Base-by-base conservation (phyloP, 768 basidiomycete species). In the Udeniomyces megalosporus region DNA sequence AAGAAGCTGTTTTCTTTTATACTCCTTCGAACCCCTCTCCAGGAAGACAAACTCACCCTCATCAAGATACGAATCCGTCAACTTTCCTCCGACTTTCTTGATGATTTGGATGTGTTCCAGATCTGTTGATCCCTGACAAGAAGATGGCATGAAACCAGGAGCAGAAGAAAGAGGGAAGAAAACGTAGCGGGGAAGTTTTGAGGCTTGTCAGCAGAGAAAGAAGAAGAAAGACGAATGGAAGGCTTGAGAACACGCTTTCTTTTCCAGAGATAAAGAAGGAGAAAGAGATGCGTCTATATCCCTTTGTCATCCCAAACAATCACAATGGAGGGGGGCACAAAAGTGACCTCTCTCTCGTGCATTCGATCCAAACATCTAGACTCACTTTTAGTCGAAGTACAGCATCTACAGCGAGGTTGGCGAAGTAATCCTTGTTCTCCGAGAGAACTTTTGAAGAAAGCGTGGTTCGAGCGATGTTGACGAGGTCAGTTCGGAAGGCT, bases 101-200 rank as follows among this genome's bases (percentile, higher is more conserved):
- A 97, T 99, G 73, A 97, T 85, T 75, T 99, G 93, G 67, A 99
- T 96, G 73, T 96, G 91, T 68, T 99, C 93, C 35, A 99, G 78
- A 75, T 97, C 86, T 55, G 88, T 91, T 42, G 91, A 95, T 42
- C 95, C 95, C 86, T 90, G 69, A n/a, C n/a, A n/a, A n/a, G n/a
- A n/a, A 24, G 24, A 24, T 28, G 22, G 5, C 50, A 14, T 20
- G 14, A 2, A 47, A 28, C 24, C n/a, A 28, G 35, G 24, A 15
- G 24, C 11, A 4, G 29, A 28, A 52, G 45, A 28, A 6, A 34
- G 4, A 42, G 31, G 8, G 35, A 10, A n/a, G 7, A 17, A 12
- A 2, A n/a, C n/a, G n/a, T n/a, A n/a, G n/a, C n/a, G n/a, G n/a
- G n/a, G n/a, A n/a, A n/a, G 52, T 22, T 22, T 29, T 7, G 32